These are phyloP conservation scores for Suillus weaverae DNA, from an alignment of 768 basidiomycete genomes.

Conservation along the genomic window DNA sequence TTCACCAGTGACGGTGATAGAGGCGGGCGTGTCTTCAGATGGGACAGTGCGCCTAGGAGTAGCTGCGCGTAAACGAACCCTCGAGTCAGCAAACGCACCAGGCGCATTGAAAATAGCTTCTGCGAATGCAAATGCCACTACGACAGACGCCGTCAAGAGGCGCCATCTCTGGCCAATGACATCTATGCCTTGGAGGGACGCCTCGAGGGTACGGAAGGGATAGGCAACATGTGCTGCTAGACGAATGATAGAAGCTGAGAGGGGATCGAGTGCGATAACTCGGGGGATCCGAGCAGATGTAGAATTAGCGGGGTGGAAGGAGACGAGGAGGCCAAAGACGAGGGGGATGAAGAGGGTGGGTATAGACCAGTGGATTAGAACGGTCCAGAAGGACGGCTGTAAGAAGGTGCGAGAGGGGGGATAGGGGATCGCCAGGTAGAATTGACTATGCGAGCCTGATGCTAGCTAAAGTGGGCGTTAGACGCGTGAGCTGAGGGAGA, in stretches of 20 bases:
- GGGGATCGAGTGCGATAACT: conserved; percentile 49
- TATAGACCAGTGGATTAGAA: conserved; percentile 61
- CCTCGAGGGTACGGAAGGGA: conserved; percentile 38
- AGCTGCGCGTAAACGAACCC: conserved; percentile 21
- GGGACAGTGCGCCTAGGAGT: conserved; percentile 23
- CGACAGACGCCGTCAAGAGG: conserved; percentile 52
- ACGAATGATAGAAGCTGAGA: conserved; percentile 64
- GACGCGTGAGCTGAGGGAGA: not conserved
- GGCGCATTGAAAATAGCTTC: conserved; percentile 60
- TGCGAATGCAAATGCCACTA: conserved; percentile 66
- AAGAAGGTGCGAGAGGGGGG: conserved; percentile 48
- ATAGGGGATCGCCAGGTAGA: conserved; percentile 40
- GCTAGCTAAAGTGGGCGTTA: not conserved
- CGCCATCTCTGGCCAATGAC: conserved; percentile 58
- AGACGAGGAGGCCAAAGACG: conserved; percentile 57
- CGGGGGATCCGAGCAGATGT: conserved; percentile 23
- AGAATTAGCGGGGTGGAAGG: conserved; percentile 52
- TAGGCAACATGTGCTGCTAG: conserved; percentile 63
- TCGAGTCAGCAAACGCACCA: conserved; percentile 33
- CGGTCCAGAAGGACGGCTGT: conserved; percentile 49
- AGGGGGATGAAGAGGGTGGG: conserved; percentile 62
- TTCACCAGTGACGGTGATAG: not conserved
- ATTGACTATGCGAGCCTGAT: conserved; percentile 7
- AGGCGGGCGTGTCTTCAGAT: conserved; percentile 21
- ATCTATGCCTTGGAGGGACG: conserved; percentile 42